Evolutionary conservation across 352 stramenopile genomes (phyloP).

Genomic region (Phytopythium vexans): DNA sequence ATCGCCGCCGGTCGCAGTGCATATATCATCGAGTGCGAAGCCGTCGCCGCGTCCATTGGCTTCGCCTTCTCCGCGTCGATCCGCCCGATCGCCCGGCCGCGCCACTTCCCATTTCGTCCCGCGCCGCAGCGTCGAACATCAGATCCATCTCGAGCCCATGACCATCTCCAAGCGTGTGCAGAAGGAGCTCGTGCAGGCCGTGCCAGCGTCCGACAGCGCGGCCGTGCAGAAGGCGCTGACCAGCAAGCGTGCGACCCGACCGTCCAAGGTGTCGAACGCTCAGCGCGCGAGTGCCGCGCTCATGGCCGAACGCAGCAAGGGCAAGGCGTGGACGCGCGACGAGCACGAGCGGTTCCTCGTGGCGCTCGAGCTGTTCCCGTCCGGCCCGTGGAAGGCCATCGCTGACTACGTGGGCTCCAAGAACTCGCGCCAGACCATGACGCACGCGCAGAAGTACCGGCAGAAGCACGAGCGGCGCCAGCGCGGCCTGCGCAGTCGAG

Average conservation of each 20-base stretch:
- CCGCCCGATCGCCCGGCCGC: not conserved
- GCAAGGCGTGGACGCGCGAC: slow-evolving; percentile 46
- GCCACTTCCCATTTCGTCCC: slow-evolving; percentile 19
- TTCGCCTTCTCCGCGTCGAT: too few relatives aligned
- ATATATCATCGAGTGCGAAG: too few relatives aligned
- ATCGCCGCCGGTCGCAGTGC: too few relatives aligned
- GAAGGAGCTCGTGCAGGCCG: slow-evolving; percentile 44
- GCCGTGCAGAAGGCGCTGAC: slow-evolving; percentile 23
- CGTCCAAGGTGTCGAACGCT: slow-evolving; percentile 5
- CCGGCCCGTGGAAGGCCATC: slow-evolving; percentile 59
- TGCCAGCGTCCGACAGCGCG: slow-evolving; percentile 21
- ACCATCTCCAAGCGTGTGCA: slow-evolving; percentile 63
- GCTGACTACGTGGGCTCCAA: slow-evolving; percentile 56
- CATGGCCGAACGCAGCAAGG: slow-evolving; percentile 45
- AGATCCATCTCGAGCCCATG: slow-evolving; percentile 12
- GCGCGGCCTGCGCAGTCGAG: slow-evolving; percentile 38
- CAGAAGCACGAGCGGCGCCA: slow-evolving; percentile 61
- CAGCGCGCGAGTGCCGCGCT: slow-evolving; percentile 11
- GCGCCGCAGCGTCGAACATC: not conserved
- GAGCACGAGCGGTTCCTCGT: slow-evolving; percentile 61
- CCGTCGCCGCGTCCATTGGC: too few relatives aligned
- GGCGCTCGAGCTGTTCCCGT: slow-evolving; percentile 51
- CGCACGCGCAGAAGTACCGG: slow-evolving; percentile 94
- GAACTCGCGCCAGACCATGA: slow-evolving; percentile 90
- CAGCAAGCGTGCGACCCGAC: slow-evolving; percentile 3